Percentiles rank a stretch among this genome's conserved stretches.
phyloP scores from a whole-genome alignment of 1,284 basidiomycete species.

The Ustilago vetiveriae region DNA sequence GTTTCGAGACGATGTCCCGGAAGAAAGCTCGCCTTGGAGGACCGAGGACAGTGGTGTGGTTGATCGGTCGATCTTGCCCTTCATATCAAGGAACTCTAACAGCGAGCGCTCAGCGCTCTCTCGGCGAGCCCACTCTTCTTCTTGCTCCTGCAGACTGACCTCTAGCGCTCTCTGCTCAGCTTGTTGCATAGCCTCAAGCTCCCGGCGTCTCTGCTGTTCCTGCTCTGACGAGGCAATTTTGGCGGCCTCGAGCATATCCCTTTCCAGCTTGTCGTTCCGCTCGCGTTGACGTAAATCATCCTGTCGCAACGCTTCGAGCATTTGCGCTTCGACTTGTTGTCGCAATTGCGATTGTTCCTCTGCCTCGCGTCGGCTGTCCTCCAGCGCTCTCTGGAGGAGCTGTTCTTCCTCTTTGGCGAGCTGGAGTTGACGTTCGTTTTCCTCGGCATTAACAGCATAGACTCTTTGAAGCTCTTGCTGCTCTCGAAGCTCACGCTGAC shows the following conservation, averaged over 20 bases:
- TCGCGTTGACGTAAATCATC: constrained; percentile 31
- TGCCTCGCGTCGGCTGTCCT: constrained; percentile 40
- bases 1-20: background rate
- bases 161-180: constrained; percentile 39
- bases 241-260: constrained; percentile 30
- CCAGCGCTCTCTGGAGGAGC: constrained; percentile 26
- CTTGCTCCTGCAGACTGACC: constrained; percentile 41
- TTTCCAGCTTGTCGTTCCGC: constrained; percentile 14
- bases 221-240: constrained; percentile 22
- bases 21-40: background rate
- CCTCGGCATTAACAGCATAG: constrained; percentile 25
- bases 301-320: constrained; percentile 45
- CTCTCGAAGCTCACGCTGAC: constrained; percentile 18
- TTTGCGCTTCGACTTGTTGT: constrained; percentile 12
- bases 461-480: constrained; percentile 26
- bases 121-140: constrained; percentile 46
- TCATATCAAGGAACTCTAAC: constrained; percentile 30
- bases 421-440: constrained; percentile 23
- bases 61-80: background rate
- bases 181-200: constrained; percentile 19
- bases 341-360: constrained; percentile 17
- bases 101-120: constrained; percentile 41
- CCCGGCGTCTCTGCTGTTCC: constrained; percentile 14
- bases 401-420: constrained; percentile 39
- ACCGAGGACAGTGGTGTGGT: constrained; percentile 1